A percentile compares a stretch with the other conserved stretches of the same genome.
Conservation (phyloP, 257 asterid species). For the Nicotiana attenuata region DNA sequence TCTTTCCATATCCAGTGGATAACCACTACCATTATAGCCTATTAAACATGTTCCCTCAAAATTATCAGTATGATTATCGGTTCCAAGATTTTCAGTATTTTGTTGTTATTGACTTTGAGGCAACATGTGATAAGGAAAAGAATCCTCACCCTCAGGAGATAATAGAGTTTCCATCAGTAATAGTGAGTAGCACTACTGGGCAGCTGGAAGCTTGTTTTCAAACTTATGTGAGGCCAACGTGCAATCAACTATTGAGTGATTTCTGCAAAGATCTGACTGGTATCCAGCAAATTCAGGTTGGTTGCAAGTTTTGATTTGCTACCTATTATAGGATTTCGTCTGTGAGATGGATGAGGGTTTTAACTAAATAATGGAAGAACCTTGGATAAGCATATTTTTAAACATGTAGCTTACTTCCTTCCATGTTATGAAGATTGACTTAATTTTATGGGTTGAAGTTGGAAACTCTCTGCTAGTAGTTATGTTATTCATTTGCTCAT, state of each 20-base stretch:
- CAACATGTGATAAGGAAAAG: slow-evolving; percentile 78
- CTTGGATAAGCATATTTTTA: neutral
- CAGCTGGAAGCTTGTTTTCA: slow-evolving; percentile 78
- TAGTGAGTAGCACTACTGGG: slow-evolving; percentile 71
- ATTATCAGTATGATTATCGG: slow-evolving; percentile 37
- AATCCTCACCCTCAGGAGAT: slow-evolving; percentile 88
- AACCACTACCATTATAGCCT: slow-evolving; percentile 50
- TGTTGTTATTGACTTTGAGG: slow-evolving; percentile 88
- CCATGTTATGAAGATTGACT: neutral
- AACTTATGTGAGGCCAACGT: slow-evolving; percentile 79
- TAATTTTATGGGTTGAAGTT: neutral
- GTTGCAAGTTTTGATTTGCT: neutral
- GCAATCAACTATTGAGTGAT: slow-evolving; percentile 64
- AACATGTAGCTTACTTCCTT: neutral
- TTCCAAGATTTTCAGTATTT: slow-evolving; percentile 74
- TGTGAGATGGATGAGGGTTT: neutral
- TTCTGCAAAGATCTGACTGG: slow-evolving; percentile 97
- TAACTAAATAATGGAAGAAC: neutral
- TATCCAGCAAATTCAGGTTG: slow-evolving; percentile 88
- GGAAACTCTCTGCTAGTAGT: neutral
- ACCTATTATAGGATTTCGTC: neutral
- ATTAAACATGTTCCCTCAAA: slow-evolving; percentile 38
- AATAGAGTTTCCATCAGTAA: slow-evolving; percentile 90
- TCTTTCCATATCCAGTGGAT: slow-evolving; percentile 47
- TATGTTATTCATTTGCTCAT: neutral